phyloP scores from a whole-genome alignment of 2,329 filamentous ascomycete species.

The Ophiostoma pallidulum region DNA sequence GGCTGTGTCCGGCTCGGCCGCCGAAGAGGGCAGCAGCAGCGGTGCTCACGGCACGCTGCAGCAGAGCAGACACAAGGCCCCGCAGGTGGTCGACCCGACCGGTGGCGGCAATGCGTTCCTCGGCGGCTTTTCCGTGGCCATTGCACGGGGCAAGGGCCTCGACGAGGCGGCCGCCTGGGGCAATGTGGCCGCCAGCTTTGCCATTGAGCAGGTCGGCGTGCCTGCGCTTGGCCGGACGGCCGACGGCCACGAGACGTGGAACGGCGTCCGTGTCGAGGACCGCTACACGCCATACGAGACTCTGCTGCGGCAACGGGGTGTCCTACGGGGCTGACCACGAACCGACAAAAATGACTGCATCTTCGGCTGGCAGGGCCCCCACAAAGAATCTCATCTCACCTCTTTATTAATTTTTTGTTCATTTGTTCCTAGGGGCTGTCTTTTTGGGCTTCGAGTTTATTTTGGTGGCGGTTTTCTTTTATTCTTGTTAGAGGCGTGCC shows the following conservation, averaged over 20 bases:
- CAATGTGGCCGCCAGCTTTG: constrained; percentile 77
- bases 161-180: constrained; percentile 70
- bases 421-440: too few relatives aligned
- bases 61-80: too few relatives aligned
- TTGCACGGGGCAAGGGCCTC: constrained; percentile 49
- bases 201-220: constrained; percentile 88
- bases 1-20: constrained; percentile 50
- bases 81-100: constrained; percentile 83
- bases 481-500: too few relatives aligned
- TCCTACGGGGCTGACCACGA: background rate
- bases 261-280: constrained; percentile 43
- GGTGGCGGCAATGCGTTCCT: constrained; percentile 91
- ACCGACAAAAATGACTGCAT: too few relatives aligned
- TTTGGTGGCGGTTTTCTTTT: too few relatives aligned
- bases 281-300: constrained; percentile 43
- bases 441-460: too few relatives aligned
- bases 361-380: too few relatives aligned
- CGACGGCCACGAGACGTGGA: constrained; percentile 49
- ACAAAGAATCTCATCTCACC: too few relatives aligned
- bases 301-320: constrained; percentile 22
- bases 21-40: background rate
- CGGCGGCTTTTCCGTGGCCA: constrained; percentile 46
- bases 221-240: constrained; percentile 46
- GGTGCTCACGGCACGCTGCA: constrained; percentile 23
- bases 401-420: too few relatives aligned